phyloP scores from a whole-genome alignment of 2,329 filamentous ascomycete genomes.

The Penicillium sclerotigenum region DNA sequence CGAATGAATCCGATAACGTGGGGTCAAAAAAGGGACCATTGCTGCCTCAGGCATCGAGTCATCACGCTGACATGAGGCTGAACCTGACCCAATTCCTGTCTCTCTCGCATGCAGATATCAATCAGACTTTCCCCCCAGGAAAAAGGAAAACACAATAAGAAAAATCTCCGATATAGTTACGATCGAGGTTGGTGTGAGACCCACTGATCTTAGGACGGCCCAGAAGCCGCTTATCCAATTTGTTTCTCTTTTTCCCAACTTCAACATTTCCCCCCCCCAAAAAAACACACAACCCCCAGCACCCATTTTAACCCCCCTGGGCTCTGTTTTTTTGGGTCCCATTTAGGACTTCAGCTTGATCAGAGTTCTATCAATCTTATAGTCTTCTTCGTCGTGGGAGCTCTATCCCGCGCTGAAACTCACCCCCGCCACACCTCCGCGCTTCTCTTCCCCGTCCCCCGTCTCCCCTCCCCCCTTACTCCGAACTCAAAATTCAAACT shows the following conservation, averaged over 20 bases:
- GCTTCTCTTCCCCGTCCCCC: neutral
- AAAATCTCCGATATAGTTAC: neutral
- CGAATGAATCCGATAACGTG: conserved; percentile 1
- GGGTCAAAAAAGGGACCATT: conserved; percentile 1
- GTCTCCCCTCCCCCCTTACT: conserved; percentile 4
- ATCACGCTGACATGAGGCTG: conserved; percentile 3
- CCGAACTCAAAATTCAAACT: neutral
- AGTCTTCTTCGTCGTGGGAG: conserved; percentile 8
- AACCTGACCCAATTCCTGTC: neutral
- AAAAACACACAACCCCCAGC: conserved; percentile 14
- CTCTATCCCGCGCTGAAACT: conserved; percentile 9
- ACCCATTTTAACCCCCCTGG: neutral
- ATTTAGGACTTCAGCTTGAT: neutral
- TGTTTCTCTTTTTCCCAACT: conserved; percentile 27
- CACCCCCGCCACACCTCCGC: conserved; percentile 17
- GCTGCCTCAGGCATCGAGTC: neutral
- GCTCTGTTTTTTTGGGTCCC: neutral
- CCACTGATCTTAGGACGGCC: conserved; percentile 10
- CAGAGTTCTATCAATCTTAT: conserved; percentile 1
- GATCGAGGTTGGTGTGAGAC: conserved; percentile 7
- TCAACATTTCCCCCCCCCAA: conserved; percentile 10
- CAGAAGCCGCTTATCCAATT: conserved; percentile 22
- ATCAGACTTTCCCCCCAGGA: neutral
- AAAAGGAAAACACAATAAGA: neutral
- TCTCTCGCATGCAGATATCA: neutral